phyloP scores from a whole-genome alignment of 2,329 filamentous ascomycete species.

The Camptophora hylomeconis region DNA sequence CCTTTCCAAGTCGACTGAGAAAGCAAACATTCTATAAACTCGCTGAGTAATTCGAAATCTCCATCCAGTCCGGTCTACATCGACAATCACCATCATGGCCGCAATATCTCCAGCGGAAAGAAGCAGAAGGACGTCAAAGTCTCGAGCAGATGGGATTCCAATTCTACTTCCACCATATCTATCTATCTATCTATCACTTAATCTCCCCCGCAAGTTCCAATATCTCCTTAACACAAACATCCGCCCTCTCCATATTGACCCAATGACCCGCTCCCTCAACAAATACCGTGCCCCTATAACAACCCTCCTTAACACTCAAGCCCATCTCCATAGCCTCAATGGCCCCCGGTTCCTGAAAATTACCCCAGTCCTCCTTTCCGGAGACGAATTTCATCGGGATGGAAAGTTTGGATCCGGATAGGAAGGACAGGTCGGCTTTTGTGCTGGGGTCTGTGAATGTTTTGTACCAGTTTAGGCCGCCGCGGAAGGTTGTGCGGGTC shows the following conservation, averaged over 20 bases:
- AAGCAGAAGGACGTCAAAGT: conserved; percentile 8
- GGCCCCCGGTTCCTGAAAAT: conserved; percentile 52
- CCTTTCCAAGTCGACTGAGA: too few species aligned
- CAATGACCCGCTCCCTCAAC: conserved; percentile 55
- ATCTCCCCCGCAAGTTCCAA: conserved; percentile 26
- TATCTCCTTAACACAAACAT: conserved; percentile 37
- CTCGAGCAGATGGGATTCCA: too few species aligned
- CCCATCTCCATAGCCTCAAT: conserved; percentile 43
- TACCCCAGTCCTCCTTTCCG: conserved; percentile 53
- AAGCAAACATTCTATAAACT: too few species aligned
- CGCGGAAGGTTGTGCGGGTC: conserved; percentile 50
- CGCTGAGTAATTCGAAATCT: too few species aligned
- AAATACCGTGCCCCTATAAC: conserved; percentile 38
- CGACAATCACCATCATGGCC: too few species aligned
- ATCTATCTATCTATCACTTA: too few species aligned
- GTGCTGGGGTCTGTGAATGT: conserved; percentile 39
- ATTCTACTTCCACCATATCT: too few species aligned
- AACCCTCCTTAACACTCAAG: conserved; percentile 41
- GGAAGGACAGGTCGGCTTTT: conserved; percentile 42
- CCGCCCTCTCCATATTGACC: conserved; percentile 54
- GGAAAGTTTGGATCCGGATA: conserved; percentile 47
- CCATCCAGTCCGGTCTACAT: too few species aligned
- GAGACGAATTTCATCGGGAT: conserved; percentile 50
- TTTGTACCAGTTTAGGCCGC: conserved; percentile 55
- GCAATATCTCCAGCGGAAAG: too few species aligned